Evolutionary conservation across 192 early-diverging fungal species (phyloP), one percentile per base, ranked within the genome.

Genomic region (Backusella australiensis): DNA sequence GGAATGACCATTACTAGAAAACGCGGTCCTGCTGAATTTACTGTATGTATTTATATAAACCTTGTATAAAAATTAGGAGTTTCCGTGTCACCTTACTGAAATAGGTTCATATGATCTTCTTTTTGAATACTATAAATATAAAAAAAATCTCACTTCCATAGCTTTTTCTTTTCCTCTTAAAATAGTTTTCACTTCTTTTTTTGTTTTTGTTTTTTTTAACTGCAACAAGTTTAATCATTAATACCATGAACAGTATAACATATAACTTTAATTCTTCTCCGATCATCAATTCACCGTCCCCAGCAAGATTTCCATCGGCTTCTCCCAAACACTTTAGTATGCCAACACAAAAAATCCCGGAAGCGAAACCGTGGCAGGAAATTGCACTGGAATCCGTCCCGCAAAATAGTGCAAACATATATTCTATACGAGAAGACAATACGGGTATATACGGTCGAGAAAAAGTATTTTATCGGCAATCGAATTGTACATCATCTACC

Each of bases 311-410:
- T 69, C 67, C 67, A 9, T 69, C 67, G 2, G 35, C 67, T 38
- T 69, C 67, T 21, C 67, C 67, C 6, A 69, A 69, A 11, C 67
- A 36, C 6, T 69, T 36, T 69, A 69, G 34, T 35, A 69, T 36
- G 19, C 67, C 67, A 19, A 38, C 67, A 36, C 32, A 69, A n/a
- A 69, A 69, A 69, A 36, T 69, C 9, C 67, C 67, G n/a, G 67
- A 69, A 36, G 67, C 35, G 1, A 69, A 69, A 21, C 34, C 67
- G 34, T 69, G 67, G 67, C 53, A 69, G 36, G 67, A 69, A 21
- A 69, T 69, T 69, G 67, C 34, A 67, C 29, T 67, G 26, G 66
- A 67, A 19, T 67, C 66, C 17, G 29, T 67, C 29, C 66, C 66
- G 1, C 66, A 67, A 6, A 69, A 34, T 6, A 36, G n/a, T 21